Percentiles rank a stretch among this genome's conserved stretches.
These are phyloP conservation scores for Purshia tridentata DNA, from an alignment of 306 rosid species.

Conservation along the genomic window DNA sequence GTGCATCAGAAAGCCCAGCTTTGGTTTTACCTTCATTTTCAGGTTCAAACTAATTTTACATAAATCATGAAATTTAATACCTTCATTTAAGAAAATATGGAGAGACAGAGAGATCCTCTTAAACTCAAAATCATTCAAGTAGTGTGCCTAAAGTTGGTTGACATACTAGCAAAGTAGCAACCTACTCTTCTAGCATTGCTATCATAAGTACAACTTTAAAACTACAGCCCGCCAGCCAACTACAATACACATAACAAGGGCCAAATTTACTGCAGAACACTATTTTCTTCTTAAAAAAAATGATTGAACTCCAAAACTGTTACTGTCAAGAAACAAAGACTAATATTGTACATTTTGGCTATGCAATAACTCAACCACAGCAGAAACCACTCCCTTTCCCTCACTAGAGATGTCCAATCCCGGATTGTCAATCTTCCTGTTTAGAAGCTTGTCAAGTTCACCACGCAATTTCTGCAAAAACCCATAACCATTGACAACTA, in stretches of 20 bases:
- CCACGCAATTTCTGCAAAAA: constrained; percentile 71
- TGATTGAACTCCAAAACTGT: not conserved
- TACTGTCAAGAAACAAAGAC: not conserved
- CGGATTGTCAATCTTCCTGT: constrained; percentile 78
- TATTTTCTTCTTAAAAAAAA: not conserved
- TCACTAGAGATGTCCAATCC: constrained; percentile 67
- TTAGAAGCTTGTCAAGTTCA: constrained; percentile 85
- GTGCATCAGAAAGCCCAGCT: too few species aligned
- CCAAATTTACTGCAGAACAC: not conserved
- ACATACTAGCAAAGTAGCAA: not conserved
- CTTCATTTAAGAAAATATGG: not conserved
- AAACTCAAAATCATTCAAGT: not conserved
- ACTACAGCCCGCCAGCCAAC: not conserved
- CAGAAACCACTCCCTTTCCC: constrained; percentile 83
- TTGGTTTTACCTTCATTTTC: too few species aligned
- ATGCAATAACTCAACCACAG: constrained; percentile 80
- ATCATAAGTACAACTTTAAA: too few species aligned
- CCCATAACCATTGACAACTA: not conserved
- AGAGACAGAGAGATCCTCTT: not conserved
- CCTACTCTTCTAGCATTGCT: not conserved
- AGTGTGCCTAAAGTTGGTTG: not conserved
- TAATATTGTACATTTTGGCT: constrained; percentile 37
- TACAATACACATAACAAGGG: not conserved
- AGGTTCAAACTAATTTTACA: too few species aligned
- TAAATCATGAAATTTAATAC: too few species aligned